Evolutionary conservation across 2,329 filamentous ascomycete genomes (phyloP), one percentile per base, ranked within the genome.

Genomic region (Xylaria multiplex): DNA sequence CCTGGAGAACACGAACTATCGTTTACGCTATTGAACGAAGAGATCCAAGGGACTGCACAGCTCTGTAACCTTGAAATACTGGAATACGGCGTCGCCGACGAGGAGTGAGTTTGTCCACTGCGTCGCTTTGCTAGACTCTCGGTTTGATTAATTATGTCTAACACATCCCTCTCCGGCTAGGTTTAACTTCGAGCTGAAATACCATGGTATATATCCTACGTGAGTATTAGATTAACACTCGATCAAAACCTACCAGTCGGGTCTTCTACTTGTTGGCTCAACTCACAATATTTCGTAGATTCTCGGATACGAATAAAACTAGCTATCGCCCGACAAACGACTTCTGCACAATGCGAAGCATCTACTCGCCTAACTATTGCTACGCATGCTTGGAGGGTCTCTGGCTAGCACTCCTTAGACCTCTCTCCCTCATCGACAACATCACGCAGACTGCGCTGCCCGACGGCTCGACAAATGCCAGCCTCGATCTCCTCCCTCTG

Each of bases 311-410:
- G 2, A 77, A 77, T 57, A 35, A 11, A 27, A 77, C 75, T 3
- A 74, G 70, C n/a, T 77, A 75, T 62, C 73, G 75, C 48, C 74
- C 75, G 0, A 77, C 75, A 2, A 76, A 77, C 54, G 70, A 75
- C 37, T 64, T 69, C 30, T 76, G 75, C 60, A 64, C 74, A 7
- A 76, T 76, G 75, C 71, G 74, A 7, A 65, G 68, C 42, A 74
- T 73, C 53, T 74, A 76, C 64, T 73, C 73, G 1, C 66, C 65
- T 2, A 62, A 76, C 62, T 77, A 76, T 55, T 77, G 75, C 67
- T 53, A 69, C 48, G 74, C 73, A 35, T 77, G 75, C 54, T 72
- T 75, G 24, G 75, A 77, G 54, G 75, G 75, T 14, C 64, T 77
- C 2, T 77, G 75, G 75, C 65, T 73, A 11, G 71, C 72, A 7